A percentile compares a stretch with the other conserved stretches of the same genome.
These are phyloP conservation scores for Puccinellia tenuiflora DNA, from an alignment of 176 grass and related monocot species.

Conservation along the genomic window DNA sequence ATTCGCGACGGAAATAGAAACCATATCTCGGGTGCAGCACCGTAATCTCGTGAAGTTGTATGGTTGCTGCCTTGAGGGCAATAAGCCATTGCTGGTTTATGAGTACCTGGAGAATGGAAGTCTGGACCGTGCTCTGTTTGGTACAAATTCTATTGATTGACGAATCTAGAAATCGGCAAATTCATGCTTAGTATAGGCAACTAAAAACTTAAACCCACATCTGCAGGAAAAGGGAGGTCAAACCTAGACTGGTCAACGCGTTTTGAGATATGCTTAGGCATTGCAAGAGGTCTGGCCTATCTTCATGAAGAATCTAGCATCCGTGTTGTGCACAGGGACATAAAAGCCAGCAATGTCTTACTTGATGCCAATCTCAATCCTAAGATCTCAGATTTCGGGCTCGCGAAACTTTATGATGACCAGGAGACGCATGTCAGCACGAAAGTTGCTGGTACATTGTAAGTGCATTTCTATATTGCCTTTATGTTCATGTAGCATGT, in stretches of 20 bases:
- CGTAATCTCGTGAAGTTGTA: conserved; percentile 76
- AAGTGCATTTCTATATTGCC: conserved; percentile 22
- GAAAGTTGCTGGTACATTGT: conserved; percentile 81
- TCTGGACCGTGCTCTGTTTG: conserved; percentile 74
- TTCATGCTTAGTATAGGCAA: neutral
- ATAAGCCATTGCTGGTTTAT: conserved; percentile 61
- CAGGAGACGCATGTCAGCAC: conserved; percentile 75
- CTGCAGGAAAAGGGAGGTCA: conserved; percentile 34
- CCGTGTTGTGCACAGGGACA: conserved; percentile 75
- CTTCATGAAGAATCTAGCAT: conserved; percentile 75
- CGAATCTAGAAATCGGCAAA: neutral
- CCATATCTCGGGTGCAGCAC: conserved; percentile 74
- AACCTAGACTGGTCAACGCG: conserved; percentile 59
- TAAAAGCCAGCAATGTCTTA: conserved; percentile 79
- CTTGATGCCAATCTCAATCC: conserved; percentile 63
- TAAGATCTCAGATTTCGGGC: conserved; percentile 86
- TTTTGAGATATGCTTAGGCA: conserved; percentile 66
- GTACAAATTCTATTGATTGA: conserved; percentile 20
- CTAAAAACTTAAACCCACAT: neutral
- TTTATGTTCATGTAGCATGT: neutral
- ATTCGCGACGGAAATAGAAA: conserved; percentile 72
- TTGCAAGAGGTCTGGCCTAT: conserved; percentile 68
- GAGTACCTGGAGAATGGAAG: conserved; percentile 78
- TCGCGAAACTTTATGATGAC: conserved; percentile 79
- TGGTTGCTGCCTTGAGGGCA: conserved; percentile 69